These are phyloP conservation scores for Pichia cephalocereana DNA, from an alignment of 805 yeast genomes.

Conservation along the genomic window DNA sequence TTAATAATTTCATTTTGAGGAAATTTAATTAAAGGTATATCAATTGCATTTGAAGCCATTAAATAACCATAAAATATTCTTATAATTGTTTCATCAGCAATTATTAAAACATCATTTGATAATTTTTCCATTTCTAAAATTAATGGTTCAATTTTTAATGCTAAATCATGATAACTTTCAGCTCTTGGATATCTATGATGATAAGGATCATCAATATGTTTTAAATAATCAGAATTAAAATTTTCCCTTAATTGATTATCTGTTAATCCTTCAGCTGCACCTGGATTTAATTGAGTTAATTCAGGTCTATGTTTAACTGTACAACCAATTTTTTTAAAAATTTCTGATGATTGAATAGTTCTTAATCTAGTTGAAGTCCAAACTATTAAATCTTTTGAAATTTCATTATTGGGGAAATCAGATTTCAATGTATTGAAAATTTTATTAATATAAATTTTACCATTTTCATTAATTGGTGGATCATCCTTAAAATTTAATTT, in stretches of 20 bases:
- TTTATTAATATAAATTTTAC: conserved; percentile 54
- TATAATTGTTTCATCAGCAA: conserved; percentile 88
- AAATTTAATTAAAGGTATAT: conserved; percentile 73
- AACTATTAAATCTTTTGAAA: conserved; percentile 46
- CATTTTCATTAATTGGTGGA: conserved; percentile 72
- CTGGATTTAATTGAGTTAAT: conserved; percentile 82
- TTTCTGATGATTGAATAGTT: conserved; percentile 70
- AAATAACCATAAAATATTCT: conserved; percentile 88
- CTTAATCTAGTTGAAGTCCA: conserved; percentile 92
- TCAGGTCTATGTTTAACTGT: conserved; percentile 70
- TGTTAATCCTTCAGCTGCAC: conserved; percentile 65
- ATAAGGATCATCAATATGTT: conserved; percentile 70
- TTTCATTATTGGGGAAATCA: conserved; percentile 20
- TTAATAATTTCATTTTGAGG: conserved; percentile 80
- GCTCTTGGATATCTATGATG: conserved; percentile 89
- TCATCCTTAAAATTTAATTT: conserved; percentile 60
- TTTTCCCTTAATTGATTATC: conserved; percentile 47
- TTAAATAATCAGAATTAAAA: conserved; percentile 64
- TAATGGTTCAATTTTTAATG: conserved; percentile 87
- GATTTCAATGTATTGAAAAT: conserved; percentile 49
- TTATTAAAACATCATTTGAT: conserved; percentile 77
- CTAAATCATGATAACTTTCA: conserved; percentile 93
- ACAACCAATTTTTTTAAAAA: conserved; percentile 54
- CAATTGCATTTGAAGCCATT: conserved; percentile 84
- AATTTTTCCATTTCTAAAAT: conserved; percentile 90